Percentiles rank a stretch among this genome's conserved stretches.
Conservation (phyloP, 208 protist genomes). For the Crithidia sp. region DNA sequence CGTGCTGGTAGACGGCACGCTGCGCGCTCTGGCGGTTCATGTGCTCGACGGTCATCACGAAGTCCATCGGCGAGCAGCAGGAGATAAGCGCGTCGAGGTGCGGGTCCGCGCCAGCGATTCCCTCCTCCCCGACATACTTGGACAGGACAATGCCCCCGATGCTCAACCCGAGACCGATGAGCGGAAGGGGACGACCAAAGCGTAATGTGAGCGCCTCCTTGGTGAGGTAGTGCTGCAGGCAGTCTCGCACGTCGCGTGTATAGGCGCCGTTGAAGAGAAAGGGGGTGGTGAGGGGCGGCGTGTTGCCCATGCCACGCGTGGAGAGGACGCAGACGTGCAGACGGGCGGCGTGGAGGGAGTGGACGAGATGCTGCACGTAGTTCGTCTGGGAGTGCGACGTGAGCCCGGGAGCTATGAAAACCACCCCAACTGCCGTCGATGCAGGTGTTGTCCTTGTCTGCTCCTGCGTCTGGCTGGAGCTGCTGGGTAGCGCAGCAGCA, state of each 20-base stretch:
- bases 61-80: slow-evolving; percentile 59
- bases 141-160: slow-evolving; percentile 58
- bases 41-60: slow-evolving; percentile 48
- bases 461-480: no score
- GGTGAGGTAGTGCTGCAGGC: slow-evolving; percentile 38
- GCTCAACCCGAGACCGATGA: slow-evolving; percentile 57
- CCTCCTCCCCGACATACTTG: slow-evolving; percentile 75
- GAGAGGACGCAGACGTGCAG: slow-evolving; percentile 63
- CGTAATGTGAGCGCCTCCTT: slow-evolving; percentile 28
- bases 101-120: slow-evolving; percentile 32
- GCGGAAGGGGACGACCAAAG: slow-evolving; percentile 31
- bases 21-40: slow-evolving; percentile 49
- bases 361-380: slow-evolving; percentile 53
- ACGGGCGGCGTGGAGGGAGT: slow-evolving; percentile 22
- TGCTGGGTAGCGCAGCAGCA: no score
- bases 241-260: slow-evolving; percentile 56
- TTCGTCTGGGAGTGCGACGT: slow-evolving; percentile 40
- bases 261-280: slow-evolving; percentile 60
- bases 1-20: slow-evolving; percentile 44
- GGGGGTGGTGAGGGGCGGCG: slow-evolving; percentile 39
- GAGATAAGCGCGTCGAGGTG: slow-evolving; percentile 47
- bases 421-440: slow-evolving; percentile 34
- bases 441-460: neutral
- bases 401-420: slow-evolving; percentile 63
- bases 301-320: slow-evolving; percentile 56